Base-by-base conservation (phyloP, 768 basidiomycete genomes). In the Phlebiopsis flavidoalba region DNA sequence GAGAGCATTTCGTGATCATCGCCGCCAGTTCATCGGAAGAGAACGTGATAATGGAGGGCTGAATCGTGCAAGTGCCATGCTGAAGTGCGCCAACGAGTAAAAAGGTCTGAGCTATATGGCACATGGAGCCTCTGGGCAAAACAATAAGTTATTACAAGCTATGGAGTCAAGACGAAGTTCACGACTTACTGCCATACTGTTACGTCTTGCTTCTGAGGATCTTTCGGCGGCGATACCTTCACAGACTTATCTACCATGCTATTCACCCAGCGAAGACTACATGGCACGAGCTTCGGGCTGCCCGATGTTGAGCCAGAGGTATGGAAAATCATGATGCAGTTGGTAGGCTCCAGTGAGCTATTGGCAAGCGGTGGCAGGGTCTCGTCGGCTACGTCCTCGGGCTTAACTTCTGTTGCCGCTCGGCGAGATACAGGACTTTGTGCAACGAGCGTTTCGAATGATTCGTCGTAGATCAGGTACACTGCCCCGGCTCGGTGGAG, bases 251-350 rank as follows among this genome's bases (percentile, higher is more conserved):
- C 61, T 50, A 83, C 73, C 1, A 80, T 81, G 36, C 79, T 70
- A 60, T 80, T 73, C 37, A 90, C 60, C 87, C 87, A 89, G 45
- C 75, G 78, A 66, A 82, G 83, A 69, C 73, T 84, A 70, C 84
- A 84, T 12, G 83, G 87, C 0, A 90, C 85, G 49, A 89, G 82
- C 67, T 89, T 89, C 0, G 88, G 88, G 67, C 82, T 85, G 54
- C 88, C 88, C 31, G 87, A 89, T 14, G 88, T 89, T 48, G 87
- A 88, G 10, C 88, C 88, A 58, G 83, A 85, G 7, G 88, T 89
- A 71, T 88, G 88, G 76, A 88, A 89, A 55, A 88, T 76, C 75
- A 89, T 83, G 51, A 77, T 77, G 21, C 75, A 70, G 58, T 83
- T 82, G 60, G 48, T 26, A 2, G 57, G 45, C 26, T 62, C 60